phyloP scores from a whole-genome alignment of 768 basidiomycete genomes.

The Strobilomyces dryophilus region DNA sequence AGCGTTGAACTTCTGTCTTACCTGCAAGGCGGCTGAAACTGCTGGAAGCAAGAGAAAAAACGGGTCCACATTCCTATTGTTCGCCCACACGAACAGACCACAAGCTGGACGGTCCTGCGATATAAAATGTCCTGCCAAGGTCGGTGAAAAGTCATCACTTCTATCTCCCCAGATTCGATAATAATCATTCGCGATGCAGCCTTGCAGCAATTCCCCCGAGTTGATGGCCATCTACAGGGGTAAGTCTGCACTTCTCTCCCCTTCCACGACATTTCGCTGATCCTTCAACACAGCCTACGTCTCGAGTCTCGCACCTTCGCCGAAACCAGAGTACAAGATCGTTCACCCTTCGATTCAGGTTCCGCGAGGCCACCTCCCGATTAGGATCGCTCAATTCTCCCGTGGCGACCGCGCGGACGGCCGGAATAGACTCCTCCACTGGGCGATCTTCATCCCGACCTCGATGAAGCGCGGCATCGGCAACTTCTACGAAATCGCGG shows the following conservation, averaged over 20 bases:
- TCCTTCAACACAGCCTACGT: conserved; percentile 5
- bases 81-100: neutral
- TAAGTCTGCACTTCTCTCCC: neutral
- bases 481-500: conserved; percentile 17
- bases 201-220: conserved; percentile 4
- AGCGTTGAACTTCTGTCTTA: neutral
- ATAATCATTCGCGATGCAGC: neutral
- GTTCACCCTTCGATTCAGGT: conserved; percentile 9
- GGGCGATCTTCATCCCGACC: conserved; percentile 24
- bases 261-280: neutral
- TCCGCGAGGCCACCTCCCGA: conserved; percentile 13
- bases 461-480: conserved; percentile 15
- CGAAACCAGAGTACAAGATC: conserved; percentile 3
- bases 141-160: conserved; percentile 1
- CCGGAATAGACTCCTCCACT: conserved; percentile 4
- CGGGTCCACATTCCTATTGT: neutral
- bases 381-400: conserved; percentile 13
- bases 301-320: neutral
- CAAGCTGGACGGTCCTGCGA: neutral
- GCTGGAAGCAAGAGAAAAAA: neutral
- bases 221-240: conserved; percentile 6
- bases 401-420: conserved; percentile 2
- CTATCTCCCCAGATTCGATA: neutral
- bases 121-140: conserved; percentile 9
- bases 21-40: neutral